Evolutionary conservation across 2,329 filamentous ascomycete genomes (phyloP).

Genomic region (Geosmithia putterillii): DNA sequence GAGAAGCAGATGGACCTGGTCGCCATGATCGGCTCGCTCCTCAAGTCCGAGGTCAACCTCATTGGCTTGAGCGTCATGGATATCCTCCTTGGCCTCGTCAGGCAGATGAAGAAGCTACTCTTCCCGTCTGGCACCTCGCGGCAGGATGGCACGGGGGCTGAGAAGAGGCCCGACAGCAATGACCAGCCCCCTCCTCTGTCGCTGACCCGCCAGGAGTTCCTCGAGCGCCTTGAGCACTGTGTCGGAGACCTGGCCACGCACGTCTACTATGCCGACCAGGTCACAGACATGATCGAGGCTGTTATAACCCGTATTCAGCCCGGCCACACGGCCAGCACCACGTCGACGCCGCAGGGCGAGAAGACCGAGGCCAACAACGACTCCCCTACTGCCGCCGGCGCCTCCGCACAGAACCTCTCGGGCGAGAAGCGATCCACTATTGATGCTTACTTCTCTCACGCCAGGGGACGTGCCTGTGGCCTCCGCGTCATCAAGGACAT

Average conservation of each 20-base stretch:
- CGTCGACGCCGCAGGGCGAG: constrained; percentile 25
- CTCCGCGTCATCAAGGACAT: constrained; percentile 74
- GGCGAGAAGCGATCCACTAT: constrained; percentile 29
- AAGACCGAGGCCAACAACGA: constrained; percentile 18
- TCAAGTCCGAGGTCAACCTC: constrained; percentile 82
- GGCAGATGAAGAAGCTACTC: constrained; percentile 68
- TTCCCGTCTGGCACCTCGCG: constrained; percentile 40
- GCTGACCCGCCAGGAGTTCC: constrained; percentile 47
- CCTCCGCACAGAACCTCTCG: constrained; percentile 18
- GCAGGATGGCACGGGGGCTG: constrained; percentile 14
- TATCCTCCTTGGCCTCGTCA: constrained; percentile 71
- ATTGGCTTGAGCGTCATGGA: constrained; percentile 97
- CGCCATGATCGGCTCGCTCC: constrained; percentile 66
- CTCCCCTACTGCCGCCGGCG: constrained; percentile 5
- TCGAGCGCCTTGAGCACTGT: constrained; percentile 63
- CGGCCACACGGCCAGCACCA: constrained; percentile 27
- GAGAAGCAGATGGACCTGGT: constrained; percentile 64
- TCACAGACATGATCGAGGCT: constrained; percentile 82
- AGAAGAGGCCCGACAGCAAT: constrained; percentile 16
- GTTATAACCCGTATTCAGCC: constrained; percentile 72
- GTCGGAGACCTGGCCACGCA: constrained; percentile 89
- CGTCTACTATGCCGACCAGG: constrained; percentile 93
- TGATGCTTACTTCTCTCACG: constrained; percentile 41
- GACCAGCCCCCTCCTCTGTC: constrained; percentile 14
- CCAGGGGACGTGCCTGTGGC: constrained; percentile 47